phyloP scores from a whole-genome alignment of 1,139 yeast species.

The Kurtzmaniella natalensis region DNA sequence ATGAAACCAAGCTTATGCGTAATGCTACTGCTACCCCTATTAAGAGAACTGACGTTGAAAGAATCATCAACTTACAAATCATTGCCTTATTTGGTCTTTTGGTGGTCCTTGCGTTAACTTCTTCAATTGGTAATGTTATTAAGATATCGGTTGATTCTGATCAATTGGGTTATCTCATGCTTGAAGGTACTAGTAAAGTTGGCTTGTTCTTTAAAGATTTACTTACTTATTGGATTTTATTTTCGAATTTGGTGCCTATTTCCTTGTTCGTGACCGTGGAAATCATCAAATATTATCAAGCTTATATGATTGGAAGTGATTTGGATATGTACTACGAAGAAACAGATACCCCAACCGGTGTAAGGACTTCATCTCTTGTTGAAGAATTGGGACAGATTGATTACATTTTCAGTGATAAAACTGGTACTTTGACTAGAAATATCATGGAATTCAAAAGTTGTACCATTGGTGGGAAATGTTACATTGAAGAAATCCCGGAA shows the following conservation, averaged over 20 bases:
- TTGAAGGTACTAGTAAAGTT: slow-evolving; percentile 67
- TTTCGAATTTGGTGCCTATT: slow-evolving; percentile 93
- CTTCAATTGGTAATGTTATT: slow-evolving; percentile 85
- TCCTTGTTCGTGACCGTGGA: slow-evolving; percentile 94
- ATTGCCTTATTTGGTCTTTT: slow-evolving; percentile 80
- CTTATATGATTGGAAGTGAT: slow-evolving; percentile 89
- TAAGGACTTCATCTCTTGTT: slow-evolving; percentile 89
- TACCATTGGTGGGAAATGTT: slow-evolving; percentile 88
- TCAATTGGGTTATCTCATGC: slow-evolving; percentile 56
- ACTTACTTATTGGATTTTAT: slow-evolving; percentile 92
- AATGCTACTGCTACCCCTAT: slow-evolving; percentile 99
- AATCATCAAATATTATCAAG: slow-evolving; percentile 91
- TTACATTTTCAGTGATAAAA: slow-evolving; percentile 91
- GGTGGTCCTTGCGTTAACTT: slow-evolving; percentile 68
- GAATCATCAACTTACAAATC: slow-evolving; percentile 89
- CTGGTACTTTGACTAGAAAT: slow-evolving; percentile 92
- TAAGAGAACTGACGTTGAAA: slow-evolving; percentile 93
- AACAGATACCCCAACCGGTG: slow-evolving; percentile 91
- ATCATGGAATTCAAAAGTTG: slow-evolving; percentile 97
- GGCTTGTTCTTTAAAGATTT: slow-evolving; percentile 79
- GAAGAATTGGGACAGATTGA: slow-evolving; percentile 97
- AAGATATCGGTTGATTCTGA: slow-evolving; percentile 54
- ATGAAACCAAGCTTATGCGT: slow-evolving; percentile 96
- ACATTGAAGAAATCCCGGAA: slow-evolving; percentile 86
- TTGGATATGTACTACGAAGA: slow-evolving; percentile 86